Evolutionary conservation across 805 yeast genomes (phyloP).

Genomic region (Saccharomycopsis fibuligera): DNA sequence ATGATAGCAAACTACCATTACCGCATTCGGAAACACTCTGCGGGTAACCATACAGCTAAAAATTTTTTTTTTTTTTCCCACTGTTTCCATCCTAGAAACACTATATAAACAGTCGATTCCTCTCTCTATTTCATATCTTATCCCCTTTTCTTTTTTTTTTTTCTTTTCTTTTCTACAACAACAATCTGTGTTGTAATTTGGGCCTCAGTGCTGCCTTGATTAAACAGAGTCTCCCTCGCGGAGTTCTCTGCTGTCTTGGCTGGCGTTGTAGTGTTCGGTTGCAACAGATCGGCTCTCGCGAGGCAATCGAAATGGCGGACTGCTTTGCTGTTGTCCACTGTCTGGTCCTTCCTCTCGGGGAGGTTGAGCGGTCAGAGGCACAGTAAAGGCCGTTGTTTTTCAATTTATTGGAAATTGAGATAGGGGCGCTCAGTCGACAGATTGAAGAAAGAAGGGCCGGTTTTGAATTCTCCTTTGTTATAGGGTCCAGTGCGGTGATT

Average conservation of each 20-base stretch:
- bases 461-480: slow-evolving; percentile 59
- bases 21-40: no score
- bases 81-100: no score
- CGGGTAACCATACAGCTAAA: no score
- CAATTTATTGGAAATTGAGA: slow-evolving; percentile 35
- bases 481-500: slow-evolving; percentile 32
- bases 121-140: no score
- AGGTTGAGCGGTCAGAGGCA: slow-evolving; percentile 45
- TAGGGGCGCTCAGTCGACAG: slow-evolving; percentile 98
- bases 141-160: slow-evolving; percentile 12
- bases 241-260: slow-evolving; percentile 21
- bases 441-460: slow-evolving; percentile 69
- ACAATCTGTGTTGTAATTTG: slow-evolving; percentile 49
- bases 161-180: slow-evolving; percentile 18
- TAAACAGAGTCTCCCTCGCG: slow-evolving; percentile 21
- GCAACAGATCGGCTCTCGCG: slow-evolving; percentile 70
- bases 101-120: no score
- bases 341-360: slow-evolving; percentile 26
- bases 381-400: not conserved
- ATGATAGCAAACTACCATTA: no score
- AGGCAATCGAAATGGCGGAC: slow-evolving; percentile 42
- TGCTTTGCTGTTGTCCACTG: slow-evolving; percentile 16
- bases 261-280: slow-evolving; percentile 25
- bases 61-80: no score
- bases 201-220: slow-evolving; percentile 33